Base-by-base conservation (phyloP, 192 early-diverging fungal genomes). In the Chytriomyces sp. region DNA sequence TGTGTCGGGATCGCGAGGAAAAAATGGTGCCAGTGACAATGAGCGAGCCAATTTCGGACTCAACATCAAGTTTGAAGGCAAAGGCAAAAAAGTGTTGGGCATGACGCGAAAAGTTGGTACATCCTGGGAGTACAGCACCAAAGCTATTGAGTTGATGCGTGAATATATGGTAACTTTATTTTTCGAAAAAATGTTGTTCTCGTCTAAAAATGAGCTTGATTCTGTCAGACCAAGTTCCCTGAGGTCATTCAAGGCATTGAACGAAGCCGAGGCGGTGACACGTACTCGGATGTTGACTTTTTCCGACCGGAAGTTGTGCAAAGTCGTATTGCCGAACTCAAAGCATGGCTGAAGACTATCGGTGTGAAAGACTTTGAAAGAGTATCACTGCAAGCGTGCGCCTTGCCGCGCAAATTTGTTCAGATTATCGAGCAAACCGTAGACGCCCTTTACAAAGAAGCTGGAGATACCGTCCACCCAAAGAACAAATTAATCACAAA, bases 61-160 rank as follows among this genome's bases (percentile, higher is more conserved):
- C 45, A 92, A 92, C 72, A 86, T 99, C 63, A 97, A 98, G 76
- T 97, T 96, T 77, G 96, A 97, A 62, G 87, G 86, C 7, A 92
- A 93, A 77, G 87, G 90, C 60, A 86, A 92, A 64, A 97, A 97
- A 78, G 97, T 95, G 0, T 70, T 94, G 5, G 97, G 96, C 2
- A 97, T 96, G 79, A 90, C 95, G 6, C 85, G 90, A 57, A 96
- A 97, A 76, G 72, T 78, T 4, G 89, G 91, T 24, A 84, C 81
- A 35, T 87, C 88, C 13, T 99, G 97, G 97, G 93, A 95, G 80
- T 99, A 88, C 67, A 93, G 92, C 45, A 82, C 87, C 67, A 91
- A 89, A 66, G 96, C 96, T 0, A 81, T 96, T 5, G 86, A 88
- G 0, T 77, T 98, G 35, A 85, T 99, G 50, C 61, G 72, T 16